These are phyloP conservation scores for Astrothelium macrocarpum DNA, from an alignment of 495 filamentous ascomycete genomes.

Conservation along the genomic window DNA sequence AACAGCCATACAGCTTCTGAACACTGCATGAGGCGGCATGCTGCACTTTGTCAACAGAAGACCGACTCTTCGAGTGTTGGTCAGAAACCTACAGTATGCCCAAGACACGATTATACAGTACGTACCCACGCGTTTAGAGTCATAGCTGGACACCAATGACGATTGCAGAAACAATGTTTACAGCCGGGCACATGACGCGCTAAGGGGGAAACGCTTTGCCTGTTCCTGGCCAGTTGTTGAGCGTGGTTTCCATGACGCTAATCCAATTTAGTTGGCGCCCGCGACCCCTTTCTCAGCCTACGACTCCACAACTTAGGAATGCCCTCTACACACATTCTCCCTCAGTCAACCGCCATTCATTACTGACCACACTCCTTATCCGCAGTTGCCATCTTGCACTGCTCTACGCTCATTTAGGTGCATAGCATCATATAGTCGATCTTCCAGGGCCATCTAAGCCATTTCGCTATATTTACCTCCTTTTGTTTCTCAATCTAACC, in stretches of 20 bases:
- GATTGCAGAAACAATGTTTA: too few relatives aligned
- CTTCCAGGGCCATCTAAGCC: background rate
- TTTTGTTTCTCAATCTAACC: background rate
- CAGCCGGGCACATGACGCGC: background rate
- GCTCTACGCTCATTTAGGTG: slow-evolving; percentile 1
- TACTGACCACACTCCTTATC: slow-evolving; percentile 1
- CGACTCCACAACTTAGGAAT: background rate
- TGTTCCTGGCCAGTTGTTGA: background rate
- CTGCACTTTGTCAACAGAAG: too few relatives aligned
- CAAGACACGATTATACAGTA: too few relatives aligned
- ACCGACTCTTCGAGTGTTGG: too few relatives aligned
- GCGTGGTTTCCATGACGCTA: background rate
- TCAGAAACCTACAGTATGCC: too few relatives aligned
- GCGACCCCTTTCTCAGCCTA: background rate
- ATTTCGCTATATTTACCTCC: background rate
- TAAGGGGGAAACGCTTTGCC: background rate
- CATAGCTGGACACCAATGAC: too few relatives aligned
- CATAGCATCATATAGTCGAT: background rate
- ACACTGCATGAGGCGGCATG: too few relatives aligned
- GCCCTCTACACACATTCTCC: background rate
- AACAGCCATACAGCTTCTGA: too few relatives aligned
- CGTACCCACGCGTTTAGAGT: too few relatives aligned
- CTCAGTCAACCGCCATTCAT: background rate
- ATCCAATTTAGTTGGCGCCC: background rate
- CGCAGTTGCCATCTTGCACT: background rate